Evolutionary conservation across 2,329 filamentous ascomycete genomes (phyloP).

Genomic region (Aspergillus intermedius): DNA sequence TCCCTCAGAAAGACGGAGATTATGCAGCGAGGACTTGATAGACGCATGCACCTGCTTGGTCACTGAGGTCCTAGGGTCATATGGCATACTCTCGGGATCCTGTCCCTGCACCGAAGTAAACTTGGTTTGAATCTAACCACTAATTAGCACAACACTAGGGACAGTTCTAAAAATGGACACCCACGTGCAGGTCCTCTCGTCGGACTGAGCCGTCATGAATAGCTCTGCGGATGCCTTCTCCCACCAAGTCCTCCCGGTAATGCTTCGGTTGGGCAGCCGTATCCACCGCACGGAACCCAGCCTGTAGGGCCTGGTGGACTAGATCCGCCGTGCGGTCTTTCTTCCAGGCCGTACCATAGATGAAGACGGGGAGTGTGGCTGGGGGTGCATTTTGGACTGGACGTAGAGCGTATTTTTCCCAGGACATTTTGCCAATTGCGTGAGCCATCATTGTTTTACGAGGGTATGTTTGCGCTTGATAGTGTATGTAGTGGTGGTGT

Average conservation of each 20-base stretch:
- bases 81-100: constrained; percentile 55
- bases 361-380: constrained; percentile 38
- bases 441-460: constrained; percentile 11
- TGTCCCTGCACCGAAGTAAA: constrained; percentile 63
- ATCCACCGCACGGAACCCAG: constrained; percentile 68
- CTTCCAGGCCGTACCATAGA: constrained; percentile 89
- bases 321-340: constrained; percentile 60
- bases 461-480: neutral
- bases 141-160: neutral
- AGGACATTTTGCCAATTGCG: constrained; percentile 21
- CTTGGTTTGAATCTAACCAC: constrained; percentile 69
- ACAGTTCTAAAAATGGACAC: constrained; percentile 14
- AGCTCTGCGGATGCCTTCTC: constrained; percentile 57
- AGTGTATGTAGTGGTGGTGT: neutral
- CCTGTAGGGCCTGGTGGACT: constrained; percentile 60
- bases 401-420: constrained; percentile 26
- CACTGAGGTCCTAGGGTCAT: constrained; percentile 53
- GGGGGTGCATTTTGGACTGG: constrained; percentile 17
- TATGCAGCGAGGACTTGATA: constrained; percentile 58
- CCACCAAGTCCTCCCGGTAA: constrained; percentile 68
- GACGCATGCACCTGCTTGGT: constrained; percentile 61
- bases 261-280: constrained; percentile 73
- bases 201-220: constrained; percentile 54
- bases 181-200: constrained; percentile 58
- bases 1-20: constrained; percentile 43